These are phyloP conservation scores for Cutaneotrichosporon spelunceum DNA, from an alignment of 1,284 basidiomycete genomes.

Conservation along the genomic window DNA sequence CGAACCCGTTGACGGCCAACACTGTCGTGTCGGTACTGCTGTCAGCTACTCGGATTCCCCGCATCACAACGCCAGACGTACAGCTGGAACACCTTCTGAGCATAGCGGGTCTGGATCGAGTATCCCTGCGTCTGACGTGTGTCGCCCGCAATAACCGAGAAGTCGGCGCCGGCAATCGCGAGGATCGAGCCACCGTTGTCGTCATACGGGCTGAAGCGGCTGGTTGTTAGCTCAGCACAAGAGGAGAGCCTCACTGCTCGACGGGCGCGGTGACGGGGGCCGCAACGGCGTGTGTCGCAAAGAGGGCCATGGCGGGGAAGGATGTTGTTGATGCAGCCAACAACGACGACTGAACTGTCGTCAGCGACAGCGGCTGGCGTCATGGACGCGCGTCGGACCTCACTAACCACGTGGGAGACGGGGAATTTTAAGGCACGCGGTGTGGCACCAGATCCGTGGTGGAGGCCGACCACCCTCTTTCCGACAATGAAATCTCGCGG, in stretches of 20 bases:
- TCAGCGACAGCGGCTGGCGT: conserved; percentile 11
- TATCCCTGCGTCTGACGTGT: conserved; percentile 92
- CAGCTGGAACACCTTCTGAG: conserved; percentile 61
- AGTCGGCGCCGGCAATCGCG: conserved; percentile 86
- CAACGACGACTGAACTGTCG: conserved; percentile 3
- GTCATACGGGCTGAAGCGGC: conserved; percentile 75
- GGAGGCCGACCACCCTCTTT: not conserved
- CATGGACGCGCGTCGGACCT: conserved; percentile 23
- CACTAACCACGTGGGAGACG: conserved; percentile 16
- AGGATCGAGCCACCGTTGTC: conserved; percentile 93
- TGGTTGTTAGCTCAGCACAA: conserved; percentile 21
- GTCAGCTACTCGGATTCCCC: conserved; percentile 7
- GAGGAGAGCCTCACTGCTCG: conserved; percentile 37
- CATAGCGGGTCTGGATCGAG: conserved; percentile 91
- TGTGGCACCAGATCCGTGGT: conserved; percentile 11
- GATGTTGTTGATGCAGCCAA: not conserved
- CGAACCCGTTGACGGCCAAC: conserved; percentile 89
- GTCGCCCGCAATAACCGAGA: conserved; percentile 88
- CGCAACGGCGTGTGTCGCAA: conserved; percentile 28
- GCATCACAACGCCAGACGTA: conserved; percentile 29
- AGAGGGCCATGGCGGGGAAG: conserved; percentile 38
- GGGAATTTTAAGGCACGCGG: not conserved
- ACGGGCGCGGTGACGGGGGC: conserved; percentile 37
- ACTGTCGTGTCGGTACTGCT: conserved; percentile 84
- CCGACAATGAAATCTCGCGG: not conserved